These are phyloP conservation scores for Gyromitra esculenta DNA, from an alignment of 2,329 filamentous ascomycete genomes.

Conservation along the genomic window DNA sequence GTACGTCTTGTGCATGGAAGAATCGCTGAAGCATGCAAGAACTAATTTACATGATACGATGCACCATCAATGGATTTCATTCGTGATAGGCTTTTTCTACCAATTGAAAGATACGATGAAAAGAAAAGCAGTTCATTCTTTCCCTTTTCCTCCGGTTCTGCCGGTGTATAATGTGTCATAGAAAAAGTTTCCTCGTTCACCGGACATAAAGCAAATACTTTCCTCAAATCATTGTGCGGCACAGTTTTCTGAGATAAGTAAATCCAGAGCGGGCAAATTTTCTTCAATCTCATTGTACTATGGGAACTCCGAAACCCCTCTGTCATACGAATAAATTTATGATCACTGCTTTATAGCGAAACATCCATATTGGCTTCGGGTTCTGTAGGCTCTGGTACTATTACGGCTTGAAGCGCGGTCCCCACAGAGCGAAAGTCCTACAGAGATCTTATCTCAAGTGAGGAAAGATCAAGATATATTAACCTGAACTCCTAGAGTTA, in stretches of 20 bases:
- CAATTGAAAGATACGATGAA: conserved; percentile 45
- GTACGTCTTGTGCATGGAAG: conserved; percentile 37
- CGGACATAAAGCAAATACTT: not conserved
- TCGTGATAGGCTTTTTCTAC: conserved; percentile 23
- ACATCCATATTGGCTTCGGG: not conserved
- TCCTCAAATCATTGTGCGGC: conserved; percentile 17
- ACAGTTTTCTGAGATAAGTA: conserved; percentile 3
- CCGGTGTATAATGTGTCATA: conserved; percentile 34
- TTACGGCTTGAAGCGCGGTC: not conserved
- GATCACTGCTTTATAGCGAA: not conserved
- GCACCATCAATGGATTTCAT: conserved; percentile 26
- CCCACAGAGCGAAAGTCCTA: not conserved
- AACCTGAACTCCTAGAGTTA: not conserved
- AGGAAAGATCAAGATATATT: not conserved
- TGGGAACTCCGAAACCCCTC: not conserved
- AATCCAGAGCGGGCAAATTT: not conserved
- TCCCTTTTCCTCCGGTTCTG: conserved; percentile 9
- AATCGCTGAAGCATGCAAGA: conserved; percentile 38
- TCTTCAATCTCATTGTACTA: not conserved
- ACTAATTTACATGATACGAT: conserved; percentile 39
- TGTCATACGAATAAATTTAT: not conserved
- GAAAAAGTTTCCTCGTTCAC: conserved; percentile 1
- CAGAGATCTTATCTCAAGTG: not conserved
- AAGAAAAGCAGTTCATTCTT: conserved; percentile 21
- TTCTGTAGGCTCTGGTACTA: not conserved